Conservation (phyloP, 148 eudicot species). For the Hydrangea macrophylla region DNA sequence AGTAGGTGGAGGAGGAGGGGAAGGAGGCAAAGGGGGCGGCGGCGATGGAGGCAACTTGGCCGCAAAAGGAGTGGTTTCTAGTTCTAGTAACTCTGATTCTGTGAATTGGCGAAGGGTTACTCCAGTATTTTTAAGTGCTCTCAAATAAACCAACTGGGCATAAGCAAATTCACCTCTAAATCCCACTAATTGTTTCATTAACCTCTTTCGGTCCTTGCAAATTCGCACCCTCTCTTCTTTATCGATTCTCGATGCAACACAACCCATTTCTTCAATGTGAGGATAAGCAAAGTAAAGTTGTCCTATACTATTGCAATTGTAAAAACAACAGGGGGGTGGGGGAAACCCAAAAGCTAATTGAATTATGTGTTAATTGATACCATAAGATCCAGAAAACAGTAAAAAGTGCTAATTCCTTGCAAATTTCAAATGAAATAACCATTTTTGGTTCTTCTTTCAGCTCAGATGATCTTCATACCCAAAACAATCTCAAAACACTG, state of each 20-base stretch:
- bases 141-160: slow-evolving; percentile 62
- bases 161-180: slow-evolving; percentile 61
- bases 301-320: neutral
- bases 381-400: slow-evolving; percentile 4
- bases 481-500: neutral
- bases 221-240: slow-evolving; percentile 60
- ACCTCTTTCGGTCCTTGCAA: slow-evolving; percentile 66
- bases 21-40: slow-evolving; percentile 70
- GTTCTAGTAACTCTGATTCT: slow-evolving; percentile 63
- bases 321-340: neutral
- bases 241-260: slow-evolving; percentile 61
- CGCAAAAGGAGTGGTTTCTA: slow-evolving; percentile 36
- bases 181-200: slow-evolving; percentile 60
- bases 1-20: slow-evolving; percentile 83
- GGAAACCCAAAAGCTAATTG: slow-evolving; percentile 1
- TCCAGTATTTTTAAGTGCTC: slow-evolving; percentile 72
- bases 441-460: neutral
- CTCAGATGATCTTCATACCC: slow-evolving; percentile 5
- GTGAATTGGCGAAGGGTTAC: slow-evolving; percentile 74
- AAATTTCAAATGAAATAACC: neutral
- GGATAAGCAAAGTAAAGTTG: slow-evolving; percentile 1
- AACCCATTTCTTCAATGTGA: slow-evolving; percentile 48
- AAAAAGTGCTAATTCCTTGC: neutral
- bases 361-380: neutral
- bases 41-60: slow-evolving; percentile 50